Evolutionary conservation across 208 protist species (phyloP).

Genomic region (Angomonas deanei): DNA sequence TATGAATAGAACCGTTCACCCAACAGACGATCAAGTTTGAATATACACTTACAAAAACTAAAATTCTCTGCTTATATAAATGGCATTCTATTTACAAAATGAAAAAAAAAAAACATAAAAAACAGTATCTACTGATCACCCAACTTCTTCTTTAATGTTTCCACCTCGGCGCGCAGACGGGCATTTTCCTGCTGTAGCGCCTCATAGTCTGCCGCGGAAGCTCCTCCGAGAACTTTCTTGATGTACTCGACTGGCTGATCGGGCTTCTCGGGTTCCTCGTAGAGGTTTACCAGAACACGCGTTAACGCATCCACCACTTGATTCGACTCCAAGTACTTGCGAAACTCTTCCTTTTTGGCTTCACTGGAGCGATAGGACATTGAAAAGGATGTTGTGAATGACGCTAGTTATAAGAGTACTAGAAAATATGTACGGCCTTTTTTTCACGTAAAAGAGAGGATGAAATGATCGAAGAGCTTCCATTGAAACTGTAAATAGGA

Average conservation of each 20-base stretch:
- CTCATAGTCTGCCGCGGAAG: constrained; percentile 84
- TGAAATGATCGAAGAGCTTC: too few relatives aligned
- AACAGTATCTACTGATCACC: constrained; percentile 30
- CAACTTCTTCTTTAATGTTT: constrained; percentile 71
- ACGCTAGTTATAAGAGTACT: not conserved
- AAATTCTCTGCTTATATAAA: not conserved
- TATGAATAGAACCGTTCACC: too few relatives aligned
- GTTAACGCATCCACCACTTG: constrained; percentile 92
- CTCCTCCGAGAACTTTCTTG: constrained; percentile 87
- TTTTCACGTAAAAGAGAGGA: not conserved
- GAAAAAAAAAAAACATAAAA: constrained; percentile 5
- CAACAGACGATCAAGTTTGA: too few relatives aligned
- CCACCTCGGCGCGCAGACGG: constrained; percentile 76
- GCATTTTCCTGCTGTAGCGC: constrained; percentile 83
- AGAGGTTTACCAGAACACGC: constrained; percentile 89
- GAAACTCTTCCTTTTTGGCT: constrained; percentile 94
- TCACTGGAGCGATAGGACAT: constrained; percentile 92
- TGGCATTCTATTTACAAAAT: not conserved
- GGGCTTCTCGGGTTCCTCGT: constrained; percentile 91
- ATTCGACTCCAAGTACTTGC: constrained; percentile 90
- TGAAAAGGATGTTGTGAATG: too few relatives aligned
- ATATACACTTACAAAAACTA: too few relatives aligned
- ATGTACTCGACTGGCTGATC: constrained; percentile 92
- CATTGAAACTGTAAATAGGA: too few relatives aligned
- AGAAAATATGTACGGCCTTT: not conserved